Conservation (phyloP, 2,329 filamentous ascomycete species). For the Neonectria faginata region DNA sequence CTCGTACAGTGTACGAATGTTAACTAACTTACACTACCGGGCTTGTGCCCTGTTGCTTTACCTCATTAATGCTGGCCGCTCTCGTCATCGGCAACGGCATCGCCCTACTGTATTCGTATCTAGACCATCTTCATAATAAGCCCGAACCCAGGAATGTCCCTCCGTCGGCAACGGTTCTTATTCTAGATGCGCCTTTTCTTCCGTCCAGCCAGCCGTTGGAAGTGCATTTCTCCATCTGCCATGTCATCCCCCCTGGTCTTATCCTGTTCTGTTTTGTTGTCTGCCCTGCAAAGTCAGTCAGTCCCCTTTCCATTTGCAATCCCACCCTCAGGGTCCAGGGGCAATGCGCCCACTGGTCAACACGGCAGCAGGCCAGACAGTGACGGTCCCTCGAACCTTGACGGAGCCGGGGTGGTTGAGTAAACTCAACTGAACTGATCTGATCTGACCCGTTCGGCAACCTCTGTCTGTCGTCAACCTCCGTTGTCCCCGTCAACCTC, state of each 20-base stretch:
- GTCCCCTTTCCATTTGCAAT: conserved; percentile 14
- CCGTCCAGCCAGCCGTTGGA: conserved; percentile 12
- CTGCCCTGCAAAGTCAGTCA: conserved; percentile 16
- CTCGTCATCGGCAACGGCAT: conserved; percentile 26
- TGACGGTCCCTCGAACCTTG: conserved; percentile 11
- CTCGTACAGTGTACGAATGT: neutral
- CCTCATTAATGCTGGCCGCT: conserved; percentile 13
- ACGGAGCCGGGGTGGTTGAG: neutral
- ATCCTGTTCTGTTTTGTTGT: conserved; percentile 1
- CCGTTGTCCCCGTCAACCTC: conserved; percentile 13
- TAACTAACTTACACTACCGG: neutral
- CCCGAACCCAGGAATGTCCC: too few species aligned
- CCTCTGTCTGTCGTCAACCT: conserved; percentile 5
- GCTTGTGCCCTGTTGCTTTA: conserved; percentile 6
- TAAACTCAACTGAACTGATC: conserved; percentile 7
- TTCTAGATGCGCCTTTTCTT: conserved; percentile 15
- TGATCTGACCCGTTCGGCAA: conserved; percentile 9
- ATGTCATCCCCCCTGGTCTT: conserved; percentile 10
- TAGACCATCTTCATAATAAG: neutral
- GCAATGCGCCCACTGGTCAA: conserved; percentile 15
- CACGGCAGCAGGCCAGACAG: conserved; percentile 4
- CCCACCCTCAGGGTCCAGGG: conserved; percentile 27
- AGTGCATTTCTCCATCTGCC: conserved; percentile 7
- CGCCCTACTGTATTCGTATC: neutral
- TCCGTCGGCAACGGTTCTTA: conserved; percentile 25